Base-by-base conservation (phyloP, 441 rosid genomes). In the Adansonia gregorii region DNA sequence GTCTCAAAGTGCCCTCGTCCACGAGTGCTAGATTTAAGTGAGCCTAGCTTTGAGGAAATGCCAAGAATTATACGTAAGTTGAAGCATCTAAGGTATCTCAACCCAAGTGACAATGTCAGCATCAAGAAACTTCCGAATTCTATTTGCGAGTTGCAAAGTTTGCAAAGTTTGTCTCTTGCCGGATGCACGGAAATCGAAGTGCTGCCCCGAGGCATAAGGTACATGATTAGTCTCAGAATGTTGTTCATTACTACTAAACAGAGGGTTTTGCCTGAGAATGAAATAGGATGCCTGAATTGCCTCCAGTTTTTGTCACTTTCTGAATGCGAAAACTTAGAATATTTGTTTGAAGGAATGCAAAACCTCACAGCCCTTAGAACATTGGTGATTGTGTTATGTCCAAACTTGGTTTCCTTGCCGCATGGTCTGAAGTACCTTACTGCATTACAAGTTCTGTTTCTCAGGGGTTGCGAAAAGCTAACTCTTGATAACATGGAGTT, bases 231-330 rank as follows among this genome's bases (percentile, higher is more conserved):
- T 59, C 39, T 59, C 35, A 22, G 35, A 59, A 20, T 22, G 65
- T 3, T 59, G 65, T 9, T 59, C 35, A 59, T 59, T 22, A 59
- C 15, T 9, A 59, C 65, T 9, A 59, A 59, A 10, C 65, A 59
- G 65, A 59, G 65, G 35, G 14, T 59, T 59, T 12, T 59, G 12
- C 65, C 65, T 3, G 65, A 59, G 65, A 59, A 59, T 10, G 35
- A 22, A 59, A 22, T 59, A 3, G 65, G 65, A 22, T 0, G 65
- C 65, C 6, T 59, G 6, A 59, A 3, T 22, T 59, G 6, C 24
- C 65, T 59, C 10, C 14, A 9, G 1, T 59, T 20, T 22, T 22
- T 59, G 15, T 20, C 65, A 9, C 3, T 59, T 10, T 20, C 35
- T 59, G 65, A 10, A 22, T 59, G 65, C 11, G 35, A 9, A 3